These are phyloP conservation scores for Vigna radiata DNA, from an alignment of 306 rosid genomes.

Conservation along the genomic window DNA sequence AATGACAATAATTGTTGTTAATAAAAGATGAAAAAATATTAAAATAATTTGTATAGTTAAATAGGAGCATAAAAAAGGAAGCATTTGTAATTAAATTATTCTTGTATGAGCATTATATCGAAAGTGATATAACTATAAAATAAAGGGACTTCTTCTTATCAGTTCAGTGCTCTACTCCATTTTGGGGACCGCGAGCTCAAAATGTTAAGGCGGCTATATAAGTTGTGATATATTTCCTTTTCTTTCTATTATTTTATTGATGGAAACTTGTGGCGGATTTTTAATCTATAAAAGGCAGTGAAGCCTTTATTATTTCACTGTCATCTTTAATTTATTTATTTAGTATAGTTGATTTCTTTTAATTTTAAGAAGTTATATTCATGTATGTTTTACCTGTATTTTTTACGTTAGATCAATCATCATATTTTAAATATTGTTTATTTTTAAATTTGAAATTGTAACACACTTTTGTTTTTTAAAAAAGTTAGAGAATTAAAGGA, in stretches of 20 bases:
- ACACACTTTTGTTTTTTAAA: no score
- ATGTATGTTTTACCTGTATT: no score
- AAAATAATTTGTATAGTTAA: no score
- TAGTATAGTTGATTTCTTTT: no score
- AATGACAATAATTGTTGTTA: no score
- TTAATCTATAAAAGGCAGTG: not conserved
- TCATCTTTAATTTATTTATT: not conserved
- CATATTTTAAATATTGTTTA: no score
- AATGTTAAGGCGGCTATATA: conserved; percentile 2
- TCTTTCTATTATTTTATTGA: not conserved
- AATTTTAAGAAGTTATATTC: no score
- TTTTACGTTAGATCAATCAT: no score
- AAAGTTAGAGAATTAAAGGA: no score
- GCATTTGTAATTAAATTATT: not conserved
- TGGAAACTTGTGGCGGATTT: not conserved
- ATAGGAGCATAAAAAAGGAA: not conserved
- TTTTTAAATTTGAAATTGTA: no score
- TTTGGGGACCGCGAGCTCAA: not conserved
- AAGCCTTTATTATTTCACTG: not conserved
- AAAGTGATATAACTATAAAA: not conserved
- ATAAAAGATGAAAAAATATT: no score
- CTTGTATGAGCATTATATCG: not conserved
- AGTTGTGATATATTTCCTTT: not conserved
- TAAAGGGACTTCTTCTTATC: not conserved
- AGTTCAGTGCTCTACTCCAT: not conserved